Percentiles rank a stretch among this genome's conserved stretches.
Evolutionary conservation across 371 early-diverging fungal genomes (phyloP).

Genomic region (Mortierella sp.): DNA sequence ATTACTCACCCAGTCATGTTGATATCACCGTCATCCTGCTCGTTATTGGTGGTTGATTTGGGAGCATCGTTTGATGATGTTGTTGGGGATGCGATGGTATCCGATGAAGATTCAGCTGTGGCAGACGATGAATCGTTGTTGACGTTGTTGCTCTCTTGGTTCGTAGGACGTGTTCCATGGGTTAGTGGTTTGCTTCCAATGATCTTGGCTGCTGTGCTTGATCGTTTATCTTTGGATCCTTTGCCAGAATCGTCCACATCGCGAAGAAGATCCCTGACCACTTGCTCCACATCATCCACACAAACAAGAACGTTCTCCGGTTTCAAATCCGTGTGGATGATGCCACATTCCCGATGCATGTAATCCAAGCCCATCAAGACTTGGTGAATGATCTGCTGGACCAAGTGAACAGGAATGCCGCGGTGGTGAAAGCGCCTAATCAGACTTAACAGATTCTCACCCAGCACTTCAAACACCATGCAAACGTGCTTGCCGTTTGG

Average conservation of each 20-base stretch:
- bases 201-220: conserved; percentile 25
- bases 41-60: no score
- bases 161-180: conserved; percentile 12
- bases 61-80: no score
- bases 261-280: conserved; percentile 53
- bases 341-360: conserved; percentile 91
- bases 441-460: conserved; percentile 91
- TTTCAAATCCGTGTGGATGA: conserved; percentile 98
- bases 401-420: conserved; percentile 87
- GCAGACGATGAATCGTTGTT: conserved; percentile 15
- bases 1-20: no score
- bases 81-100: not conserved
- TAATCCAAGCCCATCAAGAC: conserved; percentile 92
- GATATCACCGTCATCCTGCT: no score
- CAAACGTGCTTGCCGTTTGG: conserved; percentile 93
- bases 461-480: conserved; percentile 97
- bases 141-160: not conserved
- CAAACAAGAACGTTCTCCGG: conserved; percentile 96
- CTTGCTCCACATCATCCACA: conserved; percentile 82
- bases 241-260: conserved; percentile 16
- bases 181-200: conserved; percentile 36
- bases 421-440: conserved; percentile 79
- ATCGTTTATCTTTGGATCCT: conserved; percentile 23
- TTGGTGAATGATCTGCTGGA: conserved; percentile 89
- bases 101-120: not conserved